Conservation (phyloP, 345 rosid genomes). For the Citrus unshiu region DNA sequence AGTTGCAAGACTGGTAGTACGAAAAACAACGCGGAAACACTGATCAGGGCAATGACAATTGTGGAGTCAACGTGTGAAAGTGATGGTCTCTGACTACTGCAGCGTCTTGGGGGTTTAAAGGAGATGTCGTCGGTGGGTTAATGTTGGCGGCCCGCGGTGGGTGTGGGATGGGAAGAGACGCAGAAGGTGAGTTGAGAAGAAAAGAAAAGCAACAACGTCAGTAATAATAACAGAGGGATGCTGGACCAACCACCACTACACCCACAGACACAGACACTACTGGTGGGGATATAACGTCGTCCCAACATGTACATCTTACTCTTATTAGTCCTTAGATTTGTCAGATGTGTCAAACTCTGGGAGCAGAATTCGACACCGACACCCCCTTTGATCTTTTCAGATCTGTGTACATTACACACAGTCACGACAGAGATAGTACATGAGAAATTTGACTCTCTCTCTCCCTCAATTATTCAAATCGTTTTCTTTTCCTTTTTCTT, state of each 20-base stretch:
- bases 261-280: constrained; percentile 23
- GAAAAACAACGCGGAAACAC: constrained; percentile 7
- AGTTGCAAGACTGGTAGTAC: constrained; percentile 6
- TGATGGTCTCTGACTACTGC: neutral
- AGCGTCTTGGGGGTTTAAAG: constrained; percentile 15
- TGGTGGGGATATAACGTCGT: neutral
- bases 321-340: neutral
- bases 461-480: neutral
- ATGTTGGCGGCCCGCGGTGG: neutral
- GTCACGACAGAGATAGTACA: too few relatives aligned
- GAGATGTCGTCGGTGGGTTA: constrained; percentile 21
- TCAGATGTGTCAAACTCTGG: neutral
- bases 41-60: neutral
- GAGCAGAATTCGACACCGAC: neutral
- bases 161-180: constrained; percentile 20
- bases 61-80: constrained; percentile 4
- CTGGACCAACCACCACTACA: neutral
- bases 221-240: constrained; percentile 12
- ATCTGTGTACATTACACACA: neutral
- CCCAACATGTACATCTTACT: neutral
- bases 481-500: neutral
- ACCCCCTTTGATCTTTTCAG: neutral
- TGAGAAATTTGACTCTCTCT: neutral
- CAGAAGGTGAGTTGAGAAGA: constrained; percentile 23
- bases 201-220: neutral